These are phyloP conservation scores for Candolleomyces efflorescens DNA, from an alignment of 768 basidiomycete species.

Conservation along the genomic window DNA sequence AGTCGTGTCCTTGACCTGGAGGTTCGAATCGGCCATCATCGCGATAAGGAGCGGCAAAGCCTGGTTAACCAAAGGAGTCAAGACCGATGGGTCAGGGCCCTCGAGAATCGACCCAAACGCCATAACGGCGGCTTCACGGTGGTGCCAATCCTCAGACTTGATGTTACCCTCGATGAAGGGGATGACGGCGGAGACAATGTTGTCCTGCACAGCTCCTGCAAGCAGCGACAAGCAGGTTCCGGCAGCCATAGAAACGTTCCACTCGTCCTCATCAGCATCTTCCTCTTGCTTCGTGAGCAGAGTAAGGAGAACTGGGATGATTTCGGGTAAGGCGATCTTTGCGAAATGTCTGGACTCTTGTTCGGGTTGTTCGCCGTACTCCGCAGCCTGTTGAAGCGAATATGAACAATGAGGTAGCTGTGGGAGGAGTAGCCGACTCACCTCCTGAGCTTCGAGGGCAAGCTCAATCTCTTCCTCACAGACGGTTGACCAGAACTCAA, in stretches of 20 bases:
- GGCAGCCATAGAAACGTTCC: constrained; percentile 98
- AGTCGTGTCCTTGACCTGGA: constrained; percentile 92
- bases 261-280: constrained; percentile 97
- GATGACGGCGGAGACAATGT: constrained; percentile 88
- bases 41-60: constrained; percentile 91
- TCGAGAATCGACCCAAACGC: constrained; percentile 97
- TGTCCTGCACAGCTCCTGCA: constrained; percentile 86
- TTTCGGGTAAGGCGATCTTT: constrained; percentile 91
- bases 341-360: constrained; percentile 89
- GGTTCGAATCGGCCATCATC: constrained; percentile 87
- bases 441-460: constrained; percentile 88
- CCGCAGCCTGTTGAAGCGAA: constrained; percentile 58
- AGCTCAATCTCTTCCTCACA: constrained; percentile 97
- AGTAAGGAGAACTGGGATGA: constrained; percentile 85
- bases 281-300: constrained; percentile 93
- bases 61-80: constrained; percentile 89
- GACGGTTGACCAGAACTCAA: constrained; percentile 99
- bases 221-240: constrained; percentile 87
- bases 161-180: constrained; percentile 98
- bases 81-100: constrained; percentile 84
- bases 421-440: constrained; percentile 18
- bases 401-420: constrained; percentile 10
- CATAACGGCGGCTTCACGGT: constrained; percentile 97
- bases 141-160: constrained; percentile 88
- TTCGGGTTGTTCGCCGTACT: constrained; percentile 85